Conservation (phyloP, 2,329 filamentous ascomycete species). For the Alternaria viburni region DNA sequence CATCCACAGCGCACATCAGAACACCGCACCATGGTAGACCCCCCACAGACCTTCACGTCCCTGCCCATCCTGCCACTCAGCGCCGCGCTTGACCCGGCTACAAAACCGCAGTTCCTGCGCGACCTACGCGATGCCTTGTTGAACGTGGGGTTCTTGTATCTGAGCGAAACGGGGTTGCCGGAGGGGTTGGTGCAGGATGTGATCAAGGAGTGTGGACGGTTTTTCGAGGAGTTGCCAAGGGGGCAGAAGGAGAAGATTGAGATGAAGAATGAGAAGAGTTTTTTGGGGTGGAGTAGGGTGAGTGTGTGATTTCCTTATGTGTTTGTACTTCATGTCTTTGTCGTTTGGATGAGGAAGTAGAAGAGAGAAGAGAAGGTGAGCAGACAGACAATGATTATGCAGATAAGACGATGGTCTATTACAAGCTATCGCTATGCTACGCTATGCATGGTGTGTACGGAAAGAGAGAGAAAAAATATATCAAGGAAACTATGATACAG, state of each 20-base stretch:
- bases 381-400: background rate
- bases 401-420: conserved; percentile 3
- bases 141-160: conserved; percentile 87
- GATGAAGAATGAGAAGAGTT: conserved; percentile 58
- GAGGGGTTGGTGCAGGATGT: conserved; percentile 69
- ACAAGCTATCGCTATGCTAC: conserved; percentile 10
- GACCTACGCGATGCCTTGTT: conserved; percentile 77
- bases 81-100: conserved; percentile 67
- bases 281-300: conserved; percentile 56
- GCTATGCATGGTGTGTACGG: background rate
- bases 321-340: no score
- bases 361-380: background rate
- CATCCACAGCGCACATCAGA: background rate
- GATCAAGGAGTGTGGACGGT: conserved; percentile 69
- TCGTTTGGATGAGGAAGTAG: no score
- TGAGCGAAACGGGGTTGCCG: conserved; percentile 71
- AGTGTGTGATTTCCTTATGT: conserved; percentile 28
- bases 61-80: conserved; percentile 81
- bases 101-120: conserved; percentile 74
- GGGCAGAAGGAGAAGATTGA: conserved; percentile 73
- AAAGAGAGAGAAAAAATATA: background rate
- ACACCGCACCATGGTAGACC: background rate
- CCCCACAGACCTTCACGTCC: conserved; percentile 65
- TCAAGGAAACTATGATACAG: conserved; percentile 8
- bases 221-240: conserved; percentile 74